Base-by-base conservation (phyloP, 1,284 basidiomycete genomes). In the Puccinia polysora region DNA sequence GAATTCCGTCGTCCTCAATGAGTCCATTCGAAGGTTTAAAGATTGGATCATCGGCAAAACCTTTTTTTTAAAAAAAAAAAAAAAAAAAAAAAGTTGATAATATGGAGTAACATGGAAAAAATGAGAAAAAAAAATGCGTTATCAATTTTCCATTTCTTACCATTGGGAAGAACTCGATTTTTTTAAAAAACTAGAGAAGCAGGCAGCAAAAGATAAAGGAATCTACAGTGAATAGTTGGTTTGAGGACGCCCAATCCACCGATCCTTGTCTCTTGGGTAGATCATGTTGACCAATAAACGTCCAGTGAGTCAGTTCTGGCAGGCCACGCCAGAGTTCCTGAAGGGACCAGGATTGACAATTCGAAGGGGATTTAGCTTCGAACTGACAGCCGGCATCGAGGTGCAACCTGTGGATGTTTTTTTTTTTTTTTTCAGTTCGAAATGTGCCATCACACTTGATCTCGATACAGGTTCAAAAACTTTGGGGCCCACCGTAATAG, bases 1-100 rank as follows among this genome's bases (percentile, higher is more conserved):
- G 40, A 71, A 63, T 15, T 32, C 25, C 15, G 23, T 36, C 23
- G 56, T 43, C 18, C 53, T 52, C 14, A 64, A 52, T 36, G 59
- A 47, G 34, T 62, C 69, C 49, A 63, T 56, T 45, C 69, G 56
- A 8, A 71, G 25, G 55, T 71, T 71, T 43, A 71, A 34, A n/a
- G 63, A 65, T 55, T 65, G 47, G 14, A 53, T 8, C 1, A n/a
- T 14, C 1, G 50, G 63, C 1, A 49, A 18, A 40, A 38, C 25
- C 63, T 65, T 49, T 52, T 2, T 34, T 34, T 34, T n/a, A 34
- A 4, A 14, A 25, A 28, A 43, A 60, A 43, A 60, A 60, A 25
- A n/a, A 25, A 60, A 18, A 45, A 56, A 5, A 40, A 58, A 36
- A 47, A 4, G 20, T 20, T 47, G n/a, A 49, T 20, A 52, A 23